phyloP scores from a whole-genome alignment of 805 yeast genomes.

The Cephaloascus albidus region DNA sequence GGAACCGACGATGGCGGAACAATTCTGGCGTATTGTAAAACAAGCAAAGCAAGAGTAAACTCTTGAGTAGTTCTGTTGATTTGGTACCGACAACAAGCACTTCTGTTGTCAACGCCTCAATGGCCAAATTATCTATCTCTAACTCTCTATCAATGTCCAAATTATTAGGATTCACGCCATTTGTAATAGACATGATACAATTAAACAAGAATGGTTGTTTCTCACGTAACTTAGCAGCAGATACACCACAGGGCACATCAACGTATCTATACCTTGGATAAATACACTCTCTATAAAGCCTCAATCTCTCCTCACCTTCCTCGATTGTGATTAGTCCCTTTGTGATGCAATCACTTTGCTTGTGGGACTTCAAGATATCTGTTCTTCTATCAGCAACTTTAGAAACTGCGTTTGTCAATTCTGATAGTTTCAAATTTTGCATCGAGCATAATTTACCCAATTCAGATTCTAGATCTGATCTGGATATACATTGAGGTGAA shows the following conservation, averaged over 20 bases:
- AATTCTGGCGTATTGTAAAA: constrained; percentile 86
- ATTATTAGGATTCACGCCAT: constrained; percentile 26
- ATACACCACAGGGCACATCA: constrained; percentile 32
- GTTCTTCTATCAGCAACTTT: constrained; percentile 32
- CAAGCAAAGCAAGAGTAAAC: constrained; percentile 48
- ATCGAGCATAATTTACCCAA: constrained; percentile 23
- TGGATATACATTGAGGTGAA: constrained; percentile 15
- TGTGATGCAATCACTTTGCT: constrained; percentile 40
- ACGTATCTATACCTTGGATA: constrained; percentile 48
- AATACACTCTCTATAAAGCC: constrained; percentile 36
- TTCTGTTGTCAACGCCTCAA: constrained; percentile 44
- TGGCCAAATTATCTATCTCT: constrained; percentile 42
- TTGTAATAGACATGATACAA: constrained; percentile 54
- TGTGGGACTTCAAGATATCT: constrained; percentile 14
- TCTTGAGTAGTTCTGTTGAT: constrained; percentile 55
- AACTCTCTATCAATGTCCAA: constrained; percentile 31
- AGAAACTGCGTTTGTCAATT: constrained; percentile 37
- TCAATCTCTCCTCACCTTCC: constrained; percentile 50
- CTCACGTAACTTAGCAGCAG: constrained; percentile 37
- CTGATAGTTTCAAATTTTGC: constrained; percentile 22
- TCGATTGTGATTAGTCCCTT: constrained; percentile 46
- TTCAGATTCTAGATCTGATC: constrained; percentile 31
- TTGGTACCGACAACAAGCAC: constrained; percentile 64
- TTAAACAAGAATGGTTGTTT: constrained; percentile 55
- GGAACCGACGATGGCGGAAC: constrained; percentile 71